Conservation (phyloP, 768 basidiomycete species). For the Lactarius indigo region DNA sequence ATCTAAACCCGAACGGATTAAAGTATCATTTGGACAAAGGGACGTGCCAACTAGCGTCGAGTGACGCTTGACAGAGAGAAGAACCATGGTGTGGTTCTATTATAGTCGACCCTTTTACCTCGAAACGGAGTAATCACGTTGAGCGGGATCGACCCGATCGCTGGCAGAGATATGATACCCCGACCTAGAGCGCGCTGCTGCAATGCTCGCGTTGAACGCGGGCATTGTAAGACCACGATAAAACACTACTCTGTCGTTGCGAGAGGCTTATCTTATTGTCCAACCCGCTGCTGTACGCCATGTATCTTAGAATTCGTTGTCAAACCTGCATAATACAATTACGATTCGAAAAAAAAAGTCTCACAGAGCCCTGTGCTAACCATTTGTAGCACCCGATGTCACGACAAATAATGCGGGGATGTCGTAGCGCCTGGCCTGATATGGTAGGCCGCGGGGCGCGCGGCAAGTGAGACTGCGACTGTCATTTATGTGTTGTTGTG, state of each 20-base stretch:
- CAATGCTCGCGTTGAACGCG: slow-evolving; percentile 16
- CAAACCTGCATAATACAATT: slow-evolving; percentile 18
- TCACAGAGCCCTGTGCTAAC: slow-evolving; percentile 5
- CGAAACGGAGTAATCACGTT: slow-evolving; percentile 5
- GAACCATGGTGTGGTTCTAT: neutral
- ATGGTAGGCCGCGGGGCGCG: slow-evolving; percentile 9
- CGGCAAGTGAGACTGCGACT: neutral
- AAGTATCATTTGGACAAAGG: slow-evolving; percentile 68
- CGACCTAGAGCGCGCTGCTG: slow-evolving; percentile 13
- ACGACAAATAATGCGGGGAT: slow-evolving; percentile 17
- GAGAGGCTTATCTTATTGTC: slow-evolving; percentile 18
- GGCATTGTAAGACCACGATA: slow-evolving; percentile 4
- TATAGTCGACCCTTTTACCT: neutral
- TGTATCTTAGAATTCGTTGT: slow-evolving; percentile 19
- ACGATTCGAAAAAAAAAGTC: neutral
- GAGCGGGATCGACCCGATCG: slow-evolving; percentile 5
- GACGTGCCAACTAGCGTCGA: slow-evolving; percentile 46
- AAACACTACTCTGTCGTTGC: slow-evolving; percentile 11
- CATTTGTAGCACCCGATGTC: neutral
- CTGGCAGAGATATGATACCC: slow-evolving; percentile 20
- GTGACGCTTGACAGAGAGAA: slow-evolving; percentile 8
- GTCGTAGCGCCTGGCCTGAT: slow-evolving; percentile 18
- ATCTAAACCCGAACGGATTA: slow-evolving; percentile 64
- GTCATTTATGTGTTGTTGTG: neutral
- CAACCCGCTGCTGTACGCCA: slow-evolving; percentile 12